These are phyloP conservation scores for Bothriochloa decipiens DNA, from an alignment of 176 grass and related monocot genomes.

Conservation along the genomic window DNA sequence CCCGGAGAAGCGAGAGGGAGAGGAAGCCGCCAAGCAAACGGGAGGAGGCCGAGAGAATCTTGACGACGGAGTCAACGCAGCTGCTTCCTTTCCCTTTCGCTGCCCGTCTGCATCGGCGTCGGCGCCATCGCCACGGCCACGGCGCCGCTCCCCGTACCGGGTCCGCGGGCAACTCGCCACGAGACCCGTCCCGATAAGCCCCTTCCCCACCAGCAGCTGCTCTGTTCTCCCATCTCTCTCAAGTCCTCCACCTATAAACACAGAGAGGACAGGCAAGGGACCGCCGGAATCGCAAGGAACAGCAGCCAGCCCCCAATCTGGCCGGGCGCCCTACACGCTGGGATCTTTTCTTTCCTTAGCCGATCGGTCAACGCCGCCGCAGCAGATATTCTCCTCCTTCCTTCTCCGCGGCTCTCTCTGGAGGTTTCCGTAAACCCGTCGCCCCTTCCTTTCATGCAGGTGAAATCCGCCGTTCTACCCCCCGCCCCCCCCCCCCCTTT, in stretches of 20 bases:
- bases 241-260: neutral
- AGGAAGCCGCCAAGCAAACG: neutral
- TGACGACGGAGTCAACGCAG: neutral
- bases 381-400: neutral
- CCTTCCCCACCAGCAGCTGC: neutral
- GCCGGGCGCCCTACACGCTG: no score
- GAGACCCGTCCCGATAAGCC: no score
- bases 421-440: conserved; percentile 23
- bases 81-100: neutral
- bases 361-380: conserved; percentile 28
- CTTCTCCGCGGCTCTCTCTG: neutral
- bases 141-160: neutral
- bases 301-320: neutral
- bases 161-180: no score
- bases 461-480: no score
- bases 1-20: neutral
- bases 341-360: conserved; percentile 24
- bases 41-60: no score
- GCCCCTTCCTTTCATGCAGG: neutral
- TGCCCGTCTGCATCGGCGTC: neutral
- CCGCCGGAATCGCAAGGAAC: neutral
- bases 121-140: neutral
- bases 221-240: neutral
- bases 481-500: no score
- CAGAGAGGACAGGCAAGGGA: neutral